Conservation (phyloP, 257 asterid species). For the Solanum tarijense region DNA sequence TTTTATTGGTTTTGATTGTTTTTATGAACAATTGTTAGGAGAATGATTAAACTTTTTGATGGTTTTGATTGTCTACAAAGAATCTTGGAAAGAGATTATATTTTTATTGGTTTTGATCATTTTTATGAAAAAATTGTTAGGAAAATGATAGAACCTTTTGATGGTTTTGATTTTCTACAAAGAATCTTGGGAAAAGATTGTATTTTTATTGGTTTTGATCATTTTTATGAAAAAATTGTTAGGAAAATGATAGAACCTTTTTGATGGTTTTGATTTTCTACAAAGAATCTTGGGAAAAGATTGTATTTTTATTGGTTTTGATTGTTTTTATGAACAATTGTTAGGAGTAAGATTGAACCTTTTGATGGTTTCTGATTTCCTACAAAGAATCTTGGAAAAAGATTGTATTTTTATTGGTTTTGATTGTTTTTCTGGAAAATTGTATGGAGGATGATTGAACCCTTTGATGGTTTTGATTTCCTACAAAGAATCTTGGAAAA, state of each 20-base stretch:
- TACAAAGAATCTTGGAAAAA: not conserved
- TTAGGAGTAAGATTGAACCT: not conserved
- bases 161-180: not conserved
- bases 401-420: not conserved
- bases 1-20: not conserved
- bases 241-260: not conserved
- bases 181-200: not conserved
- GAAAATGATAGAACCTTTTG: not conserved
- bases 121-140: not conserved
- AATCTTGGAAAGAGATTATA: not conserved
- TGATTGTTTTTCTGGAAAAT: not conserved
- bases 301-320: not conserved
- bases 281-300: not conserved
- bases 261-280: not conserved
- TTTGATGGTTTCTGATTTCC: not conserved
- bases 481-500: not conserved
- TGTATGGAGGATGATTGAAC: not conserved
- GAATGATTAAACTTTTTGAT: not conserved
- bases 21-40: not conserved
- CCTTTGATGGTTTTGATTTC: not conserved
- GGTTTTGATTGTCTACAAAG: not conserved
- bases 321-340: not conserved
- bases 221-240: not conserved
- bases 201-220: not conserved
- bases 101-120: not conserved